Evolutionary conservation across 805 yeast genomes (phyloP), one percentile per base, ranked within the genome.

Genomic region (Candida stauntonica): DNA sequence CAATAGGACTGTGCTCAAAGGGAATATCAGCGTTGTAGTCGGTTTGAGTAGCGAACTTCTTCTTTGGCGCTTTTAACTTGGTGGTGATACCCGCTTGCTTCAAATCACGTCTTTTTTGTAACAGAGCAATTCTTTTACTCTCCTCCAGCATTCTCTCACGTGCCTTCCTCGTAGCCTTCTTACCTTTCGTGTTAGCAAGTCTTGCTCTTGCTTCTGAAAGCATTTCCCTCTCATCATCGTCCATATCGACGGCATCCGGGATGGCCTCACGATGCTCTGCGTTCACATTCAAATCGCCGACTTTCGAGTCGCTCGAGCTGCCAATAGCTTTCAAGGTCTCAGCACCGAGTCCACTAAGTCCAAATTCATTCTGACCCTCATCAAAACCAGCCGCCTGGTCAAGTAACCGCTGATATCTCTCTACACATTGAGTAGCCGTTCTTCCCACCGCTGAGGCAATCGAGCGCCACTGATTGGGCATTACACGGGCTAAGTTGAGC

Each of bases 401-500:
- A 14, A 88, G 57, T 16, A 88, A 65, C 46, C 67, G 70, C 55
- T 86, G 94, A 56, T 87, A 91, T 39, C 97, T 65, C 47, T 87
- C 95, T 8, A 86, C 76, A 60, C 95, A 86, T 42, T 83, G 84
- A 12, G 86, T 79, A 0, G 96, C 91, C 1, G 97, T 86, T 42
- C 97, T 67, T 0, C 89, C 88, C 58, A 89, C 66, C 8, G 80
- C 59, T 6, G 85, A 76, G 1, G 95, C 83, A n/a, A 93, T 85
- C 1, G 93, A 78, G 32, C 95, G 73, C 99, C 99, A 91, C 62
- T 89, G 97, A 45, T 89, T 87, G 2, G 98, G 97, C 48, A 89
- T 63, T 24, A 79, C 60, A 48, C 76, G 73, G 0, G 85, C 88
- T 42, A 87, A 52, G 24, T 73, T 70, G 40, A 88, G 58, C 33